Evolutionary conservation across 1,284 basidiomycete genomes (phyloP).

Genomic region (Cystobasidiaceae sp.): DNA sequence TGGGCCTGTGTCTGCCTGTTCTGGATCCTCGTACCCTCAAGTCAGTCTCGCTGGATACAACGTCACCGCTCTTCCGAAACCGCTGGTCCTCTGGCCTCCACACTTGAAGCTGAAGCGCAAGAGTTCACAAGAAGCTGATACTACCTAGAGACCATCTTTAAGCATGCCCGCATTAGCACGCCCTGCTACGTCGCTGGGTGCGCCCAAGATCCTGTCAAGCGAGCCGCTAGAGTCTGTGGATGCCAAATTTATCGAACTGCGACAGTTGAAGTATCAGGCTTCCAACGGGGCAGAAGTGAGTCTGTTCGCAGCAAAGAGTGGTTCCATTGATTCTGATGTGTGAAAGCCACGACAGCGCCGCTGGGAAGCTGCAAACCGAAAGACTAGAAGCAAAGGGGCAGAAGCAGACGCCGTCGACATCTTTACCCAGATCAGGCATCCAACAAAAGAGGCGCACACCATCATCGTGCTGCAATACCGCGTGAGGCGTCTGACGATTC

Average conservation of each 20-base stretch:
- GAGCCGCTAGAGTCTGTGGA: not conserved
- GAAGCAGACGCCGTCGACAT: conserved; percentile 88
- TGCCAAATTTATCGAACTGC: conserved; percentile 23
- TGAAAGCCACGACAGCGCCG: conserved; percentile 59
- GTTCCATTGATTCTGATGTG: not conserved
- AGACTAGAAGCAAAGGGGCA: conserved; percentile 64
- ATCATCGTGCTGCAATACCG: conserved; percentile 84
- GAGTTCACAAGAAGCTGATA: no score
- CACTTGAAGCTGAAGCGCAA: no score
- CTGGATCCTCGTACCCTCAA: no score
- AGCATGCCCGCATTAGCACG: not conserved
- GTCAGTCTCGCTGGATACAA: no score
- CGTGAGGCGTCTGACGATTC: not conserved
- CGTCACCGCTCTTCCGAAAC: no score
- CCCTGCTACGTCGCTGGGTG: conserved; percentile 22
- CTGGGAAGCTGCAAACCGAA: conserved; percentile 82
- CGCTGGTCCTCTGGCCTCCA: no score
- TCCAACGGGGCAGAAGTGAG: conserved; percentile 23
- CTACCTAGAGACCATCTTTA: no score
- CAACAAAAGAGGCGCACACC: conserved; percentile 57
- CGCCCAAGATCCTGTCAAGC: conserved; percentile 1
- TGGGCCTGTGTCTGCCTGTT: no score
- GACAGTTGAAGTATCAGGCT: conserved; percentile 13
- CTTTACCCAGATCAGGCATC: conserved; percentile 64
- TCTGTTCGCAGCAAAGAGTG: not conserved